Evolutionary conservation across 768 basidiomycete species (phyloP).

Genomic region (Coprinopsis sp.): DNA sequence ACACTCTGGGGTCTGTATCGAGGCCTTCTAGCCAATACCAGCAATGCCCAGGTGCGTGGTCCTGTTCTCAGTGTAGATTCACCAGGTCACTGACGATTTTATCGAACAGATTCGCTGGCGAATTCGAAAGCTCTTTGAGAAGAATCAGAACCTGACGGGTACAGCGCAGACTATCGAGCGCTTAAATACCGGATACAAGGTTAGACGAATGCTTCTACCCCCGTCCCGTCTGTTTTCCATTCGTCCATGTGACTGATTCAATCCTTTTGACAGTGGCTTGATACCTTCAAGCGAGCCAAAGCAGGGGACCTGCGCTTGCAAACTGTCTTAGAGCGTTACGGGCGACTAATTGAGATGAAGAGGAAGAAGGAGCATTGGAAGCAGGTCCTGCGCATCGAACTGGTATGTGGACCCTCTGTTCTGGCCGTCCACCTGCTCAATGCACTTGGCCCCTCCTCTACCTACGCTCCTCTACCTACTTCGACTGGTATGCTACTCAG

Average conservation of each 20-base stretch:
- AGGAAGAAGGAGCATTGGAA: constrained; percentile 46
- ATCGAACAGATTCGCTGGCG: constrained; percentile 51
- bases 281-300: constrained; percentile 48
- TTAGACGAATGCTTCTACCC: no score
- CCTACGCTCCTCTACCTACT: neutral
- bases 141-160: constrained; percentile 49
- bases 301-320: constrained; percentile 46
- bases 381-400: constrained; percentile 41
- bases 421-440: neutral
- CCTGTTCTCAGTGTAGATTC: neutral
- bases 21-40: constrained; percentile 53
- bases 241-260: no score
- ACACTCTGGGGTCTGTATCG: constrained; percentile 78
- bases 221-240: no score
- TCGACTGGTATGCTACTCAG: constrained; percentile 25
- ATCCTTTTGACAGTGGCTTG: constrained; percentile 70
- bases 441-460: neutral
- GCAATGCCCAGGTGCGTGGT: constrained; percentile 48
- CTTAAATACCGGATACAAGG: constrained; percentile 54
- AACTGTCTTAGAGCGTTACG: constrained; percentile 52
- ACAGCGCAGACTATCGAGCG: constrained; percentile 41
- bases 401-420: constrained; percentile 36
- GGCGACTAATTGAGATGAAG: constrained; percentile 48
- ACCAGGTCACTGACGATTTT: neutral
- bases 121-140: constrained; percentile 49